These are phyloP conservation scores for Stereocaulon alpinum DNA, from an alignment of 495 filamentous ascomycete species.

Conservation along the genomic window DNA sequence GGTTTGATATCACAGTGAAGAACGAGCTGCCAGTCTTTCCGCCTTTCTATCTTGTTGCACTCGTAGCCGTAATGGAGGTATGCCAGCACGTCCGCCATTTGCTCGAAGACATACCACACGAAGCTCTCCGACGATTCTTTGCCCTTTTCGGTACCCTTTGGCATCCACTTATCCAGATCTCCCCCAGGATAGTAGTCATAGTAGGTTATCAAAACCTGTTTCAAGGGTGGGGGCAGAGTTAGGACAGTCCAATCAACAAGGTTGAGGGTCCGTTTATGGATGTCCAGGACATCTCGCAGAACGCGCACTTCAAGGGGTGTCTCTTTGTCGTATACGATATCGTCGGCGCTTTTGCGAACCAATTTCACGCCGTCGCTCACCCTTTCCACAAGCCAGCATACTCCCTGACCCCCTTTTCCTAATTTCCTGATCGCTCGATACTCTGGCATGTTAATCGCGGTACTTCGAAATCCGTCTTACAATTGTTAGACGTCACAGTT, in stretches of 20 bases:
- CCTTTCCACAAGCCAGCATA: background rate
- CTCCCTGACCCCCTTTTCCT: slow-evolving; percentile 11
- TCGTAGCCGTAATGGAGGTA: slow-evolving; percentile 22
- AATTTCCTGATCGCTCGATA: background rate
- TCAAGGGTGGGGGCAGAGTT: no score
- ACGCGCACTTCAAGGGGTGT: background rate
- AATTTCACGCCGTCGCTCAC: background rate
- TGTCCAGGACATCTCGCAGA: background rate
- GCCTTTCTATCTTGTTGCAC: background rate
- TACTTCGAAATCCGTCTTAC: no score
- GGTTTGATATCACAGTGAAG: slow-evolving; percentile 42
- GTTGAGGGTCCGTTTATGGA: background rate
- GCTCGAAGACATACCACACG: slow-evolving; percentile 26
- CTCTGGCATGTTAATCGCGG: background rate
- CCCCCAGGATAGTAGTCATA: slow-evolving; percentile 8
- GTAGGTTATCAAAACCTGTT: background rate
- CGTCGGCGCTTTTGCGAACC: slow-evolving; percentile 6
- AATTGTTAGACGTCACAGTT: no score
- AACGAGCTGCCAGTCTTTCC: slow-evolving; percentile 21
- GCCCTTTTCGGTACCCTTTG: background rate
- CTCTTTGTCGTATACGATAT: background rate
- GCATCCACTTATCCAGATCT: background rate
- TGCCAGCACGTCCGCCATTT: slow-evolving; percentile 24
- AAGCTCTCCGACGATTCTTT: slow-evolving; percentile 21
- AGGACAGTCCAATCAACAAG: background rate